Evolutionary conservation across 345 rosid genomes (phyloP).

Genomic region (Eucalyptus cladocalyx): DNA sequence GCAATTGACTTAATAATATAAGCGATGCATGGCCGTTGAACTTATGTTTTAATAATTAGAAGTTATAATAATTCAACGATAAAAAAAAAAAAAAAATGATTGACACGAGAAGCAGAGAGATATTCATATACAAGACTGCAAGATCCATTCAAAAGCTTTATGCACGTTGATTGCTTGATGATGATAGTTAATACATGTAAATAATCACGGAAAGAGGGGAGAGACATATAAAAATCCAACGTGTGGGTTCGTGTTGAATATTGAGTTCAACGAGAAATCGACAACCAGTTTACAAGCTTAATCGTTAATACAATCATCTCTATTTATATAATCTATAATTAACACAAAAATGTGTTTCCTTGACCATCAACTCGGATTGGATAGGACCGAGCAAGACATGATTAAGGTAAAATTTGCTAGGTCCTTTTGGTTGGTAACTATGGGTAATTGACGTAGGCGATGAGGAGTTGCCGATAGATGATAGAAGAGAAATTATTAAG

Average conservation of each 20-base stretch:
- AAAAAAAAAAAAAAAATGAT: background rate
- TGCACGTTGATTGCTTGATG: background rate
- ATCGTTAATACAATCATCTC: background rate
- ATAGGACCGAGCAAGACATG: background rate
- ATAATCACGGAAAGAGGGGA: background rate
- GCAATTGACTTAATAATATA: background rate
- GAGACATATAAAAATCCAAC: background rate
- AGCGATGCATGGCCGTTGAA: background rate
- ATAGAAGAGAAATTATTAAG: background rate
- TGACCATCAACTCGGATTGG: background rate
- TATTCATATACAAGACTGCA: background rate
- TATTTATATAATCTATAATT: background rate
- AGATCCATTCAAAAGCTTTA: background rate
- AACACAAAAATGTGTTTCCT: background rate
- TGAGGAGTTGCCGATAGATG: background rate
- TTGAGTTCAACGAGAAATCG: background rate
- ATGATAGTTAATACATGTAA: background rate
- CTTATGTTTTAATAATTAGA: background rate
- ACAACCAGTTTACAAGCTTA: background rate
- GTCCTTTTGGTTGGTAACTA: background rate
- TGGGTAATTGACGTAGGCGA: background rate
- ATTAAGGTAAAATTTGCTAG: background rate
- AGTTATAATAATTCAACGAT: background rate
- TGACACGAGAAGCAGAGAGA: background rate
- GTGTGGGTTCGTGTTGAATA: background rate